A percentile compares a stretch with the other conserved stretches of the same genome.
These are phyloP conservation scores for Phaeoacremonium minimum DNA, from an alignment of 2,329 filamentous ascomycete species.

Conservation along the genomic window DNA sequence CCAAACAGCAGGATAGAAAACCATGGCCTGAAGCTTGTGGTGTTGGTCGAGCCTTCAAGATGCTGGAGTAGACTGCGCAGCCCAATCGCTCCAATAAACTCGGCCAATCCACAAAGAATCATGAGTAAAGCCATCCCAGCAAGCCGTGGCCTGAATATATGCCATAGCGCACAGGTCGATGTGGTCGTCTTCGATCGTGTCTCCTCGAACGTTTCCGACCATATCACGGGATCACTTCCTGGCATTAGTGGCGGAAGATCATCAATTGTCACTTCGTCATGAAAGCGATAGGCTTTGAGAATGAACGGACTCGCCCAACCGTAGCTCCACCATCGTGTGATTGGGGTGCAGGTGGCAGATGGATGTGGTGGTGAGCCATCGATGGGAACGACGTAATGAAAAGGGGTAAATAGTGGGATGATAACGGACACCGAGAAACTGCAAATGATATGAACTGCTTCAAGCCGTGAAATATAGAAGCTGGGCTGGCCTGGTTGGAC, in stretches of 20 bases:
- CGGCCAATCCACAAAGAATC: slow-evolving; percentile 1
- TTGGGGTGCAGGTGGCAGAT: neutral
- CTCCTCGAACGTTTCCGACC: neutral
- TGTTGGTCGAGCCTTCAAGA: neutral
- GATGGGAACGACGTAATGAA: neutral
- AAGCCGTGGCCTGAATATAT: slow-evolving; percentile 1
- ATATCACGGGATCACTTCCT: neutral
- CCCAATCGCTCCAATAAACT: slow-evolving; percentile 1
- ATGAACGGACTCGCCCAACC: slow-evolving; percentile 3
- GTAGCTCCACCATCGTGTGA: slow-evolving; percentile 2
- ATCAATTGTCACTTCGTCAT: neutral
- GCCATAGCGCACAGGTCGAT: neutral
- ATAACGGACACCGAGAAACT: neutral
- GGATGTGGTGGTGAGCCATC: slow-evolving; percentile 1
- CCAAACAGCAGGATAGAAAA: slow-evolving; percentile 1
- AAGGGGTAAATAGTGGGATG: neutral
- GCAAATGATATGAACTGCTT: neutral
- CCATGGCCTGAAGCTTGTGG: slow-evolving; percentile 1
- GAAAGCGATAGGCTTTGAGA: neutral
- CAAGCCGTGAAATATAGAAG: neutral
- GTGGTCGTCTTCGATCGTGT: neutral
- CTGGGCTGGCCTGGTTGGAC: neutral
- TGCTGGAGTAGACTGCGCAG: slow-evolving; percentile 1
- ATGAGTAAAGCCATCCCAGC: slow-evolving; percentile 1
- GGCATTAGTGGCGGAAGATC: neutral